Evolutionary conservation across 257 asterid species (phyloP).

Genomic region (Striga asiatica): DNA sequence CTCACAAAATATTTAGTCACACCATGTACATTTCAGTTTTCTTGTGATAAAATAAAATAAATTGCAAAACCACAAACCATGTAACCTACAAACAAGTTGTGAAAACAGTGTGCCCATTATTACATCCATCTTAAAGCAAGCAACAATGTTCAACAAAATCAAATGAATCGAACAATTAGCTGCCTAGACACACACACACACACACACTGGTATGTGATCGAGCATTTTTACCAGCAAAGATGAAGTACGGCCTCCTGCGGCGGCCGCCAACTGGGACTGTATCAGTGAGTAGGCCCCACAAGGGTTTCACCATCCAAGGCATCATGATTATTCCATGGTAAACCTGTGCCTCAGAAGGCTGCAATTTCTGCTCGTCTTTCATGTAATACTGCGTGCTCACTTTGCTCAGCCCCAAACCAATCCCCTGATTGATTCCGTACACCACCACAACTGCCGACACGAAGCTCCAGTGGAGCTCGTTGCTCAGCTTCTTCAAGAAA

Average conservation of each 20-base stretch:
- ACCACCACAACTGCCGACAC: conserved; percentile 72
- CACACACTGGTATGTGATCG: background rate
- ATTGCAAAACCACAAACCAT: background rate
- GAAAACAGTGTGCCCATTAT: too few relatives aligned
- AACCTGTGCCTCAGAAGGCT: conserved; percentile 84
- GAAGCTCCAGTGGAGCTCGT: conserved; percentile 78
- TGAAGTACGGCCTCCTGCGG: conserved; percentile 72
- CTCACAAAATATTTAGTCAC: too few relatives aligned
- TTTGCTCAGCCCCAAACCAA: conserved; percentile 54
- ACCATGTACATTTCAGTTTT: too few relatives aligned
- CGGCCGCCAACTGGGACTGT: conserved; percentile 68
- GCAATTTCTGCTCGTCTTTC: conserved; percentile 88
- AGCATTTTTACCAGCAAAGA: conserved; percentile 68
- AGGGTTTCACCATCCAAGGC: conserved; percentile 85
- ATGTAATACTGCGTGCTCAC: conserved; percentile 72
- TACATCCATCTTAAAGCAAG: too few relatives aligned
- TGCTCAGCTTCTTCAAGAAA: conserved; percentile 54
- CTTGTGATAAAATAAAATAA: too few relatives aligned
- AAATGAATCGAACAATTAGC: too few relatives aligned
- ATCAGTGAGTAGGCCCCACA: conserved; percentile 90
- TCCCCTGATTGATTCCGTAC: conserved; percentile 83
- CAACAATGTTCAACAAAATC: too few relatives aligned
- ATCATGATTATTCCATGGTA: conserved; percentile 61
- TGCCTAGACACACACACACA: background rate
- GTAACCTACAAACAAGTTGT: background rate